A percentile compares a stretch with the other conserved stretches of the same genome.
Evolutionary conservation across 352 stramenopile species (phyloP).

Genomic region (Phytophthora megakarya): DNA sequence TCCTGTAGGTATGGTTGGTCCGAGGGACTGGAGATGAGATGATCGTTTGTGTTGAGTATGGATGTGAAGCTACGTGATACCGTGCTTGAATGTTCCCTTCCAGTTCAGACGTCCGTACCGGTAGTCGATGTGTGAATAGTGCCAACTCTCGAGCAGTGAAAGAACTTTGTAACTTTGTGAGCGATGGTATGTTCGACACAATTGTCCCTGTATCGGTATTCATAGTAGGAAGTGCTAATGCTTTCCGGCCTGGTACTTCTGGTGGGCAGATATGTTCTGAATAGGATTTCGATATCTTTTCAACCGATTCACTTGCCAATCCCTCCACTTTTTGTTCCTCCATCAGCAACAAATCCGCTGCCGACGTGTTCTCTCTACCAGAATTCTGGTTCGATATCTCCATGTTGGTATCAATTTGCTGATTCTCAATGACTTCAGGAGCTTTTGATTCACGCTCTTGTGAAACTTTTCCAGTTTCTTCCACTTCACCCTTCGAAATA

Average conservation of each 20-base stretch:
- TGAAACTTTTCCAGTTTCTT: not conserved
- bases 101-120: not conserved
- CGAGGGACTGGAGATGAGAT: not conserved
- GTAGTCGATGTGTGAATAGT: conserved; percentile 29
- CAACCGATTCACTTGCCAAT: not conserved
- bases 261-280: not conserved
- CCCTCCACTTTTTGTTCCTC: conserved; percentile 1
- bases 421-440: not conserved
- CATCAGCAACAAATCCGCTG: not conserved
- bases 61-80: conserved; percentile 33
- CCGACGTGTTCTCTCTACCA: not conserved
- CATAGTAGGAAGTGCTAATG: not conserved
- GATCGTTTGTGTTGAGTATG: not conserved
- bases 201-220: conserved; percentile 12
- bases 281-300: not conserved
- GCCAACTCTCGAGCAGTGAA: conserved; percentile 37
- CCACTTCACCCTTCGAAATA: not conserved
- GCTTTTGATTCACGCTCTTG: not conserved
- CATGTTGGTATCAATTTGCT: not conserved
- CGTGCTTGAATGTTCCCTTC: conserved; percentile 4
- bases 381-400: too few species aligned
- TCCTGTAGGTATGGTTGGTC: not conserved
- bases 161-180: conserved; percentile 26
- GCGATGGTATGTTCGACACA: conserved; percentile 28
- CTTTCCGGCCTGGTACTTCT: conserved; percentile 2